Evolutionary conservation across 2,329 filamentous ascomycete species (phyloP).

Genomic region (Elsinoe necatrix): DNA sequence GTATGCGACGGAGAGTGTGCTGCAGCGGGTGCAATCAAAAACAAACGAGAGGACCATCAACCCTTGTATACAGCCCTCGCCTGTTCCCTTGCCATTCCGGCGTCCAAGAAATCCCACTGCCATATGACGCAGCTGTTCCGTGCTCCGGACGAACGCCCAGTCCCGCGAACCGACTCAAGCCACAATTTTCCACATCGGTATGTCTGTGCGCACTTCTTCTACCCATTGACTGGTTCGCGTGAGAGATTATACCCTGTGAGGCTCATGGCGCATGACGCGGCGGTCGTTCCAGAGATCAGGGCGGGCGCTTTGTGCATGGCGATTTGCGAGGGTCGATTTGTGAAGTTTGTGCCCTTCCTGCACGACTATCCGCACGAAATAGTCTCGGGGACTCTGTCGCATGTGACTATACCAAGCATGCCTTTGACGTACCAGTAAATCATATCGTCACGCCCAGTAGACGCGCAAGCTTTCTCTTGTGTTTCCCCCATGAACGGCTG

Average conservation of each 20-base stretch:
- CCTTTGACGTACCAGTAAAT: not conserved
- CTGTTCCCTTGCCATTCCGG: not conserved
- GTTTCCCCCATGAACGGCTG: not conserved
- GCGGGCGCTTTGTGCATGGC: not conserved
- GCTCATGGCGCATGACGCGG: slow-evolving; percentile 12
- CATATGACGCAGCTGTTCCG: slow-evolving; percentile 8
- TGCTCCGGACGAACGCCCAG: not conserved
- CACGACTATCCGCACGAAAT: not conserved
- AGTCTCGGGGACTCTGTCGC: too few relatives aligned
- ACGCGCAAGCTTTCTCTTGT: slow-evolving; percentile 10
- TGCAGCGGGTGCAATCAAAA: not conserved
- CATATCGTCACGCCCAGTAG: not conserved
- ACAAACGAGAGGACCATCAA: not conserved
- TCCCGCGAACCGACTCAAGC: slow-evolving; percentile 4
- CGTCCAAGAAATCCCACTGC: not conserved
- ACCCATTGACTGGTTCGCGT: not conserved
- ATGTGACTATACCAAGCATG: too few relatives aligned
- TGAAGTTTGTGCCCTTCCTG: not conserved
- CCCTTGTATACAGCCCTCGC: not conserved
- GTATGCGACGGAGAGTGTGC: not conserved
- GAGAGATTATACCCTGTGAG: not conserved
- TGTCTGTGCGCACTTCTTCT: not conserved
- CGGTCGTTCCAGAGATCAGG: slow-evolving; percentile 1
- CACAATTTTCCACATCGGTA: not conserved
- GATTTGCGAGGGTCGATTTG: not conserved